Evolutionary conservation across 1,284 basidiomycete species (phyloP).

Genomic region (Rhodotorula sp.): DNA sequence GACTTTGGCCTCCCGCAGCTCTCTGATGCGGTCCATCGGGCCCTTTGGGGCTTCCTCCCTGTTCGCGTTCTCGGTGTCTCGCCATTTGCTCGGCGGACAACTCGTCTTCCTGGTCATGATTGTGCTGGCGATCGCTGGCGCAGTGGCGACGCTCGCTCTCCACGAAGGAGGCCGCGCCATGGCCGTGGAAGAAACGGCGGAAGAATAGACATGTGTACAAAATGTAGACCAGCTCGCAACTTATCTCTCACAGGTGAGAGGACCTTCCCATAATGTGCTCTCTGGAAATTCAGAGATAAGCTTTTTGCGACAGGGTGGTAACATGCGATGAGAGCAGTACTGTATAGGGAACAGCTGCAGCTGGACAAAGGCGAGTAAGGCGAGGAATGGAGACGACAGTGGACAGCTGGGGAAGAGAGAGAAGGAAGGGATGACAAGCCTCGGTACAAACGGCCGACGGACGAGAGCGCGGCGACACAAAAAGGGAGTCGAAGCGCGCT

Average conservation of each 20-base stretch:
- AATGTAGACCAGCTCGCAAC: too few species aligned
- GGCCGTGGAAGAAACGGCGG: neutral
- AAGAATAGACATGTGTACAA: neutral
- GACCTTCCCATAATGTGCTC: too few species aligned
- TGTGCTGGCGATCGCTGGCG: constrained; percentile 10
- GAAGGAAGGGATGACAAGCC: neutral
- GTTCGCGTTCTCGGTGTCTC: constrained; percentile 38
- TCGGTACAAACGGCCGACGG: neutral
- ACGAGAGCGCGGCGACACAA: too few species aligned
- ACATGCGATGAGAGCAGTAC: too few species aligned
- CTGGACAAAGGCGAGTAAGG: too few species aligned
- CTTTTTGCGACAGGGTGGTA: too few species aligned
- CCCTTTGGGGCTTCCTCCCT: constrained; percentile 37
- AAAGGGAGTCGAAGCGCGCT: neutral
- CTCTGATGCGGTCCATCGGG: constrained; percentile 37
- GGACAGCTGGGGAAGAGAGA: neutral
- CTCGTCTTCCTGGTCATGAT: constrained; percentile 39
- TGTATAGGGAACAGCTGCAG: too few species aligned
- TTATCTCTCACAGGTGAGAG: too few species aligned
- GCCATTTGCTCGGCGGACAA: constrained; percentile 26
- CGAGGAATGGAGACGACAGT: neutral
- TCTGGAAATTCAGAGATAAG: too few species aligned
- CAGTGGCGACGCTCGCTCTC: constrained; percentile 27
- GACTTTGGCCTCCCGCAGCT: constrained; percentile 5
- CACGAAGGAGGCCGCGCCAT: constrained; percentile 31